phyloP scores from a whole-genome alignment of 306 rosid genomes.

The Biancaea sappan region DNA sequence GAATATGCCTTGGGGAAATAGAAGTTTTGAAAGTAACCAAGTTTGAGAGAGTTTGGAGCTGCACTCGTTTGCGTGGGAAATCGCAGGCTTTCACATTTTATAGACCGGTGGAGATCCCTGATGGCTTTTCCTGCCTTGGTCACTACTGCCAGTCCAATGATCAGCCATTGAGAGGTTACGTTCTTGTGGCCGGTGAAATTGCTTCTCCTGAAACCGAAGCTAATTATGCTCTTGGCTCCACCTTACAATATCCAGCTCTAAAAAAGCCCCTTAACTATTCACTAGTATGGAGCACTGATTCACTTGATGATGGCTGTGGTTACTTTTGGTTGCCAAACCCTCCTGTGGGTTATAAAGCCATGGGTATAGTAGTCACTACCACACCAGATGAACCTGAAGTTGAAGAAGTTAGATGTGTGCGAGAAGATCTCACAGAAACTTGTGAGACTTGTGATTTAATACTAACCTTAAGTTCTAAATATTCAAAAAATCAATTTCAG shows the following conservation, averaged over 20 bases:
- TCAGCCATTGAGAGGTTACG: constrained; percentile 69
- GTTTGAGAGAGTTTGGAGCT: constrained; percentile 71
- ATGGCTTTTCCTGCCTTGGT: constrained; percentile 81
- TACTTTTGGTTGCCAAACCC: constrained; percentile 92
- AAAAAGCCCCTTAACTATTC: constrained; percentile 63
- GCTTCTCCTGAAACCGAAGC: constrained; percentile 29
- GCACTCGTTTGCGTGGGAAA: constrained; percentile 50
- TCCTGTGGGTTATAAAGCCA: constrained; percentile 77
- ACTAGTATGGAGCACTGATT: constrained; percentile 68
- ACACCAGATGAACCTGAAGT: constrained; percentile 57
- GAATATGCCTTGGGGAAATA: constrained; percentile 73
- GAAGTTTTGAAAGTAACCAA: constrained; percentile 57
- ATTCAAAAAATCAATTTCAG: constrained; percentile 46
- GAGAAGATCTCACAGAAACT: constrained; percentile 81
- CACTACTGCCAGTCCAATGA: constrained; percentile 71
- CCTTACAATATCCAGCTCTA: constrained; percentile 54
- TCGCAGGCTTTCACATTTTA: constrained; percentile 64
- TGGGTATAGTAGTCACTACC: constrained; percentile 76
- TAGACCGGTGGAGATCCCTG: constrained; percentile 73
- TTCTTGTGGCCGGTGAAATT: constrained; percentile 67
- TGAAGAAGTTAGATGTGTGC: constrained; percentile 70
- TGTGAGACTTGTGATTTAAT: constrained; percentile 64
- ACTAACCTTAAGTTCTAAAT: constrained; percentile 50
- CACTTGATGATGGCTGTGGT: constrained; percentile 53
- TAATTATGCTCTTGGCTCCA: constrained; percentile 13